Evolutionary conservation across 2,329 filamentous ascomycete genomes (phyloP), one percentile per base, ranked within the genome.

Genomic region (Phaeosphaeriaceae sp.): DNA sequence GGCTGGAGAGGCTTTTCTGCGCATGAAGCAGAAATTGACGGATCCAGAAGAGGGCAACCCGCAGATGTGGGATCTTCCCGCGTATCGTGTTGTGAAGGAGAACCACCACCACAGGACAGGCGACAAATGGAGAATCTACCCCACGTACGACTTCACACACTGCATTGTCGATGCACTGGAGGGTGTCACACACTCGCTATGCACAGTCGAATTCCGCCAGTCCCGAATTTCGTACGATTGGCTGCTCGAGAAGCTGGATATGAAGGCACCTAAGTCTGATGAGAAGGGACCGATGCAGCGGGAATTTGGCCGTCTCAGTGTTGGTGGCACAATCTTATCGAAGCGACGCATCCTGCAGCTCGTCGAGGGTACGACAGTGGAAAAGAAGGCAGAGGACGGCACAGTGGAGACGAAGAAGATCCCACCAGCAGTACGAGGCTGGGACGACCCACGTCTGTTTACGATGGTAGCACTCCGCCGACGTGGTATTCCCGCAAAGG

Each of bases 61-160:
- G 7, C 92, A 96, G 78, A 93, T 97, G 91, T 97, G 94, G 94
- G 94, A 98, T 82, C 80, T 97, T 53, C 91, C 91, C 1, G 94
- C 94, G 17, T 98, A 97, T 78, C 88, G 94, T 60, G 89, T 98
- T 54, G 85, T 92, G 60, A 86, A 90, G 70, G 88, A 91, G 68
- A 82, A 82, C 60, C 84, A 88, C 45, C 92, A 96, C 75, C 88
- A 92, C 77, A 86, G 91, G 36, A 96, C 93, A 0, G 92, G 91
- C 27, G 82, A 86, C 63, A 88, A 90, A 73, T 98, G 93, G 93
- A 90, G 88, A 77, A 96, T 97, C 62, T 97, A 97, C 76, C 95
- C 95, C 0, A 96, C 94, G 0, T 97, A 97, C 72, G 93, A 97
- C 76, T 96, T 96, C 75, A 91, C 90, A 0, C 92, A 96, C 81